phyloP scores from a whole-genome alignment of 805 yeast genomes.

The Ogataea methanolica region DNA sequence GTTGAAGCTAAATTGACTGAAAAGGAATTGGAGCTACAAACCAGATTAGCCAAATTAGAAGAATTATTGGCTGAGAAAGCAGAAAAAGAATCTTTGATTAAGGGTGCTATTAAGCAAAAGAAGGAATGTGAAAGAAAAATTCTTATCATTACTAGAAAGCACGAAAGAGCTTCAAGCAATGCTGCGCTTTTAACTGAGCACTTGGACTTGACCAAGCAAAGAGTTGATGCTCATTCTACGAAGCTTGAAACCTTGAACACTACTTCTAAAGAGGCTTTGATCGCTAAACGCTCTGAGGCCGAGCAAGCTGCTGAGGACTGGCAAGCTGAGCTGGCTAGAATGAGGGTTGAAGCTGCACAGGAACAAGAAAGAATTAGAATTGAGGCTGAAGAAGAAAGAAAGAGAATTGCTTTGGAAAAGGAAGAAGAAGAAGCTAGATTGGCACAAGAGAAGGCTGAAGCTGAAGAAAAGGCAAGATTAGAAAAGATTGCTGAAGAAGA shows the following conservation, averaged over 20 bases:
- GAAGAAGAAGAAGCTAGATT: slow-evolving; percentile 22
- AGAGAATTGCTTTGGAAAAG: slow-evolving; percentile 22
- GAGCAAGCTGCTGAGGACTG: slow-evolving; percentile 36
- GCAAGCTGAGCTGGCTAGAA: slow-evolving; percentile 40
- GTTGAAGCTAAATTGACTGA: slow-evolving; percentile 33
- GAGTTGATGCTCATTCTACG: slow-evolving; percentile 41
- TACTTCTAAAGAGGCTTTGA: slow-evolving; percentile 35
- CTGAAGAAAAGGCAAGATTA: slow-evolving; percentile 29
- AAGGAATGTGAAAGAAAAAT: slow-evolving; percentile 38
- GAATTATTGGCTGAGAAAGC: slow-evolving; percentile 39
- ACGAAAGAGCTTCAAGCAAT: slow-evolving; percentile 35
- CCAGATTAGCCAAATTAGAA: slow-evolving; percentile 29
- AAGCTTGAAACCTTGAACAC: slow-evolving; percentile 35
- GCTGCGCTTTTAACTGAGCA: slow-evolving; percentile 37
- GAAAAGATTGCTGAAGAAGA: slow-evolving; percentile 20
- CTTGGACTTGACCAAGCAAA: slow-evolving; percentile 37
- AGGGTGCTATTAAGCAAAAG: slow-evolving; percentile 28
- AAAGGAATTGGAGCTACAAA: slow-evolving; percentile 35
- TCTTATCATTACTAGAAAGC: slow-evolving; percentile 29
- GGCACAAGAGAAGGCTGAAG: slow-evolving; percentile 22
- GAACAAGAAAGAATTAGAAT: slow-evolving; percentile 35
- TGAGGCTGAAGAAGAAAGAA: slow-evolving; percentile 34
- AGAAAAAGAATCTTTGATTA: slow-evolving; percentile 30
- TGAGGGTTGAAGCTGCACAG: slow-evolving; percentile 30
- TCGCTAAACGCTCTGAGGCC: slow-evolving; percentile 36